A percentile compares a stretch with the other conserved stretches of the same genome.
Evolutionary conservation across 441 rosid species (phyloP).

Genomic region (Metrosideros polymorpha): DNA sequence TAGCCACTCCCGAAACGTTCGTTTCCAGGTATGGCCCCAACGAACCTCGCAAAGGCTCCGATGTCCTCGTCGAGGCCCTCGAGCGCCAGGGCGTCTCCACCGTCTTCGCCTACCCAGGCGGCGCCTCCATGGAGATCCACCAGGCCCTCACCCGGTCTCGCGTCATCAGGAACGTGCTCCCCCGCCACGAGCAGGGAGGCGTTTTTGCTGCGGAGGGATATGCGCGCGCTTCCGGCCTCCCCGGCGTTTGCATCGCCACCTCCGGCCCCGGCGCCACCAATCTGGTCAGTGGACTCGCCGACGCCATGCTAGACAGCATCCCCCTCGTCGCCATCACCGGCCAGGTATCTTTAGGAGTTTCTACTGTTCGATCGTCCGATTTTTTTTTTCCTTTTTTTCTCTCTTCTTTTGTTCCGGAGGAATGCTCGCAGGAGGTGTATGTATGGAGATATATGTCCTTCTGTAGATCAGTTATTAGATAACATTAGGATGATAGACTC

Average conservation of each 20-base stretch:
- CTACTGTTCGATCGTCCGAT: background rate
- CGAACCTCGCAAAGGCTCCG: constrained; percentile 87
- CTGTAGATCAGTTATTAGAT: background rate
- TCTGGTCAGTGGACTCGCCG: constrained; percentile 85
- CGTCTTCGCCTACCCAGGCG: constrained; percentile 91
- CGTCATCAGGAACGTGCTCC: constrained; percentile 69
- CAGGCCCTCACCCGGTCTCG: constrained; percentile 82
- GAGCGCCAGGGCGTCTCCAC: constrained; percentile 73
- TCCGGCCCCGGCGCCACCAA: constrained; percentile 99
- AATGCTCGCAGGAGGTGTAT: background rate
- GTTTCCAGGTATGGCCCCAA: constrained; percentile 41
- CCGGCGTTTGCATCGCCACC: constrained; percentile 91
- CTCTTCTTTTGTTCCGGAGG: background rate
- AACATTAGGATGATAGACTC: background rate
- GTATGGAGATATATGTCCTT: background rate
- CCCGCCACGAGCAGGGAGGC: constrained; percentile 96
- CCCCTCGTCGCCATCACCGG: constrained; percentile 90
- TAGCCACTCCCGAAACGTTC: constrained; percentile 7
- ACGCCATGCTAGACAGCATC: constrained; percentile 81
- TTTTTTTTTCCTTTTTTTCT: background rate
- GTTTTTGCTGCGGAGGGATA: constrained; percentile 92
- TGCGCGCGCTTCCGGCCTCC: constrained; percentile 72
- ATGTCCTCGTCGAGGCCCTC: constrained; percentile 86
- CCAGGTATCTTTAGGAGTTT: constrained; percentile 34
- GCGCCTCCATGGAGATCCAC: constrained; percentile 95